phyloP scores from a whole-genome alignment of 352 stramenopile genomes.

The Elongisporangium undulatum region DNA sequence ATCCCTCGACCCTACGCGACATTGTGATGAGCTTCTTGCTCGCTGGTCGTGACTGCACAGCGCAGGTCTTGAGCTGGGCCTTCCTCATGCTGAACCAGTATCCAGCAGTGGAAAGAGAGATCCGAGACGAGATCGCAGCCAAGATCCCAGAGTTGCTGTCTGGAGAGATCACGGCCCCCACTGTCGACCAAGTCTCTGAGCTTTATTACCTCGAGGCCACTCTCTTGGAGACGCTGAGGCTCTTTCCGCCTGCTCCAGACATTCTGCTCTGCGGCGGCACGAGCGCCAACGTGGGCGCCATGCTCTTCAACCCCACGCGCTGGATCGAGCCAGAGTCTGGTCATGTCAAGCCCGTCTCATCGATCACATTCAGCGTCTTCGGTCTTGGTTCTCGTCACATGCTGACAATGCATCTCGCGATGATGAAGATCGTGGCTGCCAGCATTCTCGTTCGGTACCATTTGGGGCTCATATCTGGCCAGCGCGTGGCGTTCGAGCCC shows the following conservation, averaged over 20 bases:
- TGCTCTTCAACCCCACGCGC: conserved; percentile 37
- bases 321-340: conserved; percentile 23
- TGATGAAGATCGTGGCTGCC: conserved; percentile 43
- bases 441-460: conserved; percentile 34
- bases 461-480: conserved; percentile 21
- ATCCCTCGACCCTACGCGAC: conserved; percentile 17
- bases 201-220: conserved; percentile 14
- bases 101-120: conserved; percentile 19
- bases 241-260: conserved; percentile 35
- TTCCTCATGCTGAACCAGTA: conserved; percentile 33
- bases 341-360: conserved; percentile 23
- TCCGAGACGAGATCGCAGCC: conserved; percentile 14
- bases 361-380: conserved; percentile 47
- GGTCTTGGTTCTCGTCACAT: conserved; percentile 40
- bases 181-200: conserved; percentile 4
- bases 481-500: conserved; percentile 29
- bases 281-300: conserved; percentile 18
- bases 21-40: conserved; percentile 54
- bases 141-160: conserved; percentile 7
- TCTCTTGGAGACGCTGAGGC: conserved; percentile 24
- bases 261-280: conserved; percentile 56
- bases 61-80: conserved; percentile 37
- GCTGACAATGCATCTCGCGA: conserved; percentile 33
- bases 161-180: conserved; percentile 1
- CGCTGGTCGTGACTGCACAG: conserved; percentile 44